Base-by-base conservation (phyloP, 306 rosid genomes). In the Vigna reflexopilosa region DNA sequence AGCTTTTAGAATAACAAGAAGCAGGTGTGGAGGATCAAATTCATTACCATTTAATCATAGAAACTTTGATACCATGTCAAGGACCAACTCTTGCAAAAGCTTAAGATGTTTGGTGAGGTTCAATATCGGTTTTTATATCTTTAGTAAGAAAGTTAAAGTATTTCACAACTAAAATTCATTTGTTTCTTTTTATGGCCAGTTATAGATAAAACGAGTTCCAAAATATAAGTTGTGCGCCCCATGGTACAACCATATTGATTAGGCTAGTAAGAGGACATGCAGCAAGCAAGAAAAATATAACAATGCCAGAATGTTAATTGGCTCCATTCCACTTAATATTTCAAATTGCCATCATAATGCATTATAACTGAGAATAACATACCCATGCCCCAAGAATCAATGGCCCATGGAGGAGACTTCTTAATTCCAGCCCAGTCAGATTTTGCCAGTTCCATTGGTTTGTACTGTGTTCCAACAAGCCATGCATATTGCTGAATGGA, bases 331-430 rank as follows among this genome's bases (percentile, higher is more conserved):
- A 54, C 67, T 47, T 66, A 24, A 52, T 13, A 64, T 58, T 57
- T 50, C 65, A 89, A 75, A 78, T 24, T 59, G 70, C 67, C 30
- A 69, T 80, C 76, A 45, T 44, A 70, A 51, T 42, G 47, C 48
- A 83, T 65, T 65, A 44, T 54, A 51, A 67, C 65, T 56, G 56
- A 82, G 78, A 82, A 52, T 78, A 73, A 79, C 91, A 77, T 88
- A 96, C 99, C 99, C 91, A 95, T 85, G 54, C 99, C 99, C 99
- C 99, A 95, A 80, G 99, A 95, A 90, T 95, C 99, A 81, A 90
- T 85, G 83, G 98, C 80, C 97, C 98, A 95, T 16, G 94, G 91
- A 75, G 99, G 98, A 85, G 97, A 93, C 85, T 93, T 95, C 87
- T 88, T 91, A 17, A 95, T 80, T 17, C 77, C 91, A 75, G 86